phyloP scores from a whole-genome alignment of 768 basidiomycete genomes.

The Suillus tomentosus region DNA sequence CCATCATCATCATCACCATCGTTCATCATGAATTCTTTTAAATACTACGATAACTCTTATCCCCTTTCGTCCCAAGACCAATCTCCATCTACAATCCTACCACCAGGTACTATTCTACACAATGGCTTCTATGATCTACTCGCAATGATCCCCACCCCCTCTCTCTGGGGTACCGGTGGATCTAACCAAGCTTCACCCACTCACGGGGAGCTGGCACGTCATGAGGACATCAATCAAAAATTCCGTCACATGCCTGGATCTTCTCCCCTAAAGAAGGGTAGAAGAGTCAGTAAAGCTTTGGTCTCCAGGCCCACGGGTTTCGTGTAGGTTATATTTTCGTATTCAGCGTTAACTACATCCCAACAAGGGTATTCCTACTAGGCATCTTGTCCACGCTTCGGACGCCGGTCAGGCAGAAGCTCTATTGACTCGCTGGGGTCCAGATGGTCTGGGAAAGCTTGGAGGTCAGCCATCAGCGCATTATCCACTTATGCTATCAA shows the following conservation, averaged over 20 bases:
- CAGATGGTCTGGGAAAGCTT: constrained; percentile 85
- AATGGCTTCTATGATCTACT: constrained; percentile 90
- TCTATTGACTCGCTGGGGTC: constrained; percentile 84
- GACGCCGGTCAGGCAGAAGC: constrained; percentile 89
- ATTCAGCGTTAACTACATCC: constrained; percentile 23
- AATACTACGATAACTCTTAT: constrained; percentile 9
- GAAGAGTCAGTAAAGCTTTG: constrained; percentile 85
- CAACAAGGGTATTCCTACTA: constrained; percentile 30
- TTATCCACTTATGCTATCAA: constrained; percentile 20
- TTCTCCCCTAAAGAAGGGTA: constrained; percentile 50
- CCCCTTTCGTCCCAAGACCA: constrained; percentile 19
- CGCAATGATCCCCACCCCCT: constrained; percentile 70
- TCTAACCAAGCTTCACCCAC: too few relatives aligned
- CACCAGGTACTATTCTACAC: constrained; percentile 75
- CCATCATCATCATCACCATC: not conserved
- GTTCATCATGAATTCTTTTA: constrained; percentile 7
- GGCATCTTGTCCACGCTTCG: constrained; percentile 89
- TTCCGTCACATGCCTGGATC: constrained; percentile 21
- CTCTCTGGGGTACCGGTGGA: constrained; percentile 49
- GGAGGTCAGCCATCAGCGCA: constrained; percentile 58
- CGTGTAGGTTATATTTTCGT: constrained; percentile 57
- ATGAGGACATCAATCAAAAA: constrained; percentile 52
- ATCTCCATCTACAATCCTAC: constrained; percentile 51
- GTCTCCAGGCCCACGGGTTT: constrained; percentile 82
- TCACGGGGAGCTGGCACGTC: constrained; percentile 47